phyloP scores from a whole-genome alignment of 768 basidiomycete genomes.

The Gymnopilus junonius region DNA sequence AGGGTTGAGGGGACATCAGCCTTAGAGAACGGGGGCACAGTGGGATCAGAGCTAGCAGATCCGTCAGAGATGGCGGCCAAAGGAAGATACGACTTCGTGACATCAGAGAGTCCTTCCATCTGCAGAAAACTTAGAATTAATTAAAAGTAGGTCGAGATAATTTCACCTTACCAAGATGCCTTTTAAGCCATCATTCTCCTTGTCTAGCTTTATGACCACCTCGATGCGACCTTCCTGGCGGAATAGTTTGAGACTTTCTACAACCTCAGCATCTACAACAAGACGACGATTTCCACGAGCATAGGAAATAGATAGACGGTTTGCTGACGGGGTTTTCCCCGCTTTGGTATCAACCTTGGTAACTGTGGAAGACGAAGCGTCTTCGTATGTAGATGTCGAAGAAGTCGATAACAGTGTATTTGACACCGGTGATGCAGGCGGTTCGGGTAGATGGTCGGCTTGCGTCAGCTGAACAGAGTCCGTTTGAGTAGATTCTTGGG shows the following conservation, averaged over 20 bases:
- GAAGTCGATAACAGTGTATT: slow-evolving; percentile 49
- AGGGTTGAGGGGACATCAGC: slow-evolving; percentile 55
- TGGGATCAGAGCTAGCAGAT: slow-evolving; percentile 52
- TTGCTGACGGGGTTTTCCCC: slow-evolving; percentile 67
- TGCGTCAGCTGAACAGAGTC: slow-evolving; percentile 23
- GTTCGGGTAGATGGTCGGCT: slow-evolving; percentile 59
- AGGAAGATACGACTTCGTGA: slow-evolving; percentile 71
- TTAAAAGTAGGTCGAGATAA: neutral
- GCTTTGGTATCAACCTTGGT: slow-evolving; percentile 41
- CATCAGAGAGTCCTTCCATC: slow-evolving; percentile 77
- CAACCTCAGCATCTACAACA: slow-evolving; percentile 87
- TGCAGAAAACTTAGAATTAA: slow-evolving; percentile 29
- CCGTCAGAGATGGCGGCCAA: slow-evolving; percentile 51
- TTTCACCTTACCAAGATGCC: slow-evolving; percentile 69
- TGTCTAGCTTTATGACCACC: slow-evolving; percentile 64
- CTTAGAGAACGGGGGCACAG: slow-evolving; percentile 76
- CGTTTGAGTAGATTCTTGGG: slow-evolving; percentile 28
- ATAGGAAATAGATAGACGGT: slow-evolving; percentile 94
- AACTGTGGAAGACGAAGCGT: slow-evolving; percentile 39
- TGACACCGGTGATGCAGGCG: slow-evolving; percentile 59
- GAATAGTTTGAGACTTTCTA: slow-evolving; percentile 80
- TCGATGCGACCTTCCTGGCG: slow-evolving; percentile 88
- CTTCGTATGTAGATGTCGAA: slow-evolving; percentile 51
- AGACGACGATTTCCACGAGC: slow-evolving; percentile 86
- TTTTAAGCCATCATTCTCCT: slow-evolving; percentile 59